Evolutionary conservation across 2,329 filamentous ascomycete species (phyloP).

Genomic region (Malbranchea cinnamomea): DNA sequence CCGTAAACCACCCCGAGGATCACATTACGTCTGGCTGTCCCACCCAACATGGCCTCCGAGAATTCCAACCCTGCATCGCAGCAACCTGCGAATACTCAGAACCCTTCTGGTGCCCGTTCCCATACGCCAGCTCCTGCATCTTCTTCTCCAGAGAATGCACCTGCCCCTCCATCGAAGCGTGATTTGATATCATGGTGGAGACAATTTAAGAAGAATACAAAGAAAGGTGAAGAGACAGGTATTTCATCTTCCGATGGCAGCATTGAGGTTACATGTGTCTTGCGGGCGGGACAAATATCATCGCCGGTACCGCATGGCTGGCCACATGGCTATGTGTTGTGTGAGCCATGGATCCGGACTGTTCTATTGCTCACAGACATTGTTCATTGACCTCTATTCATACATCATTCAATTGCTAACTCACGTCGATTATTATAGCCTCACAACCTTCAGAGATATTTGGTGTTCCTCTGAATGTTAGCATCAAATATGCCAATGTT

Average conservation of each 20-base stretch:
- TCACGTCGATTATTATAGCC: too few relatives aligned
- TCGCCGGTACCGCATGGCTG: too few relatives aligned
- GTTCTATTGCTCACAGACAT: too few relatives aligned
- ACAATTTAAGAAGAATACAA: conserved; percentile 63
- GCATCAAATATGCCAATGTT: conserved; percentile 95
- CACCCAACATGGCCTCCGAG: conserved; percentile 1
- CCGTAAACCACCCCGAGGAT: too few relatives aligned
- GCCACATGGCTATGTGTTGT: not conserved
- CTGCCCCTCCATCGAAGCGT: conserved; percentile 67
- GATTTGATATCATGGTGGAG: conserved; percentile 97
- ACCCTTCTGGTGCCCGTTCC: not conserved
- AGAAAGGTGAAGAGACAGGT: conserved; percentile 51
- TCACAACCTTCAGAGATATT: conserved; percentile 61
- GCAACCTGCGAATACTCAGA: conserved; percentile 3
- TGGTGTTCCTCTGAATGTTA: conserved; percentile 79
- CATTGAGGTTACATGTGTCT: too few relatives aligned
- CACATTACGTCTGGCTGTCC: too few relatives aligned
- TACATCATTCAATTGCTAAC: too few relatives aligned
- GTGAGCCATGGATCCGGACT: too few relatives aligned
- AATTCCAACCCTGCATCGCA: not conserved
- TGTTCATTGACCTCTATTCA: too few relatives aligned
- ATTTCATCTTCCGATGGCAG: conserved; percentile 13
- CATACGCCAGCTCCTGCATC: conserved; percentile 2
- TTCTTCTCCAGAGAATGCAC: conserved; percentile 34
- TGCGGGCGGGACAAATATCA: too few relatives aligned